Evolutionary conservation across 2,329 filamentous ascomycete species (phyloP), one percentile per base, ranked within the genome.

Genomic region (Hansfordia pulvinata): DNA sequence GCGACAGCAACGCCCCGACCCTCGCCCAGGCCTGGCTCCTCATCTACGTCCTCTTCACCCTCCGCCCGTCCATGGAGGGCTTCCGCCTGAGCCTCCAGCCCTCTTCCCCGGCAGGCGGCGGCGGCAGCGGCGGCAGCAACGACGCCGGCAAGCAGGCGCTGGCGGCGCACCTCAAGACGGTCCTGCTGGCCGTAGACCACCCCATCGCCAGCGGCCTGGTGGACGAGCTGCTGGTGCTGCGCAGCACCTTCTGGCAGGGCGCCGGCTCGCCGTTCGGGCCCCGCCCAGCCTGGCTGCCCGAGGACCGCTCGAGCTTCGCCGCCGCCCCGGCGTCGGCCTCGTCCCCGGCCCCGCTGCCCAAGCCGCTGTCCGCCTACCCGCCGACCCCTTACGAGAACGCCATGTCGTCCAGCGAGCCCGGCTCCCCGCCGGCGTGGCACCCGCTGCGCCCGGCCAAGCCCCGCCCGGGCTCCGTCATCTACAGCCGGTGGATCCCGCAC

Each of bases 401-500:
- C 26, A 50, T 59, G 41, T 58, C 57, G 7, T 42, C 34, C 14
- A 16, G 17, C 30, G 46, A 48, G 20, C 38, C 48, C 0, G 36
- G 43, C 17, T 38, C 40, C 16, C 37, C 45, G n/a, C 44, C 48
- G 26, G 40, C 39, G 8, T 73, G 69, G 50, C 80, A 86, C 50
- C 80, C 80, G 4, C 60, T 76, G 6, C 73, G 81, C 7, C 71
- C 73, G 2, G 63, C 71, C 18, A 86, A 88, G 55, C 80, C 81
- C 5, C 54, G 60, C 2, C 76, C 76, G 0, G 77, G 78, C 4
- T 67, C 74, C 2, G 64, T 78, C 33, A 64, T 81, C 38, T 88
- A 88, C 57, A 83, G 77, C 44, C 72, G 81, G 30, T 86, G 76
- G 58, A 76, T 86, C 33, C 78, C 79, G 6, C 73, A 85, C 42